These are phyloP conservation scores for Podospora fimiseda DNA, from an alignment of 495 filamentous ascomycete genomes.

Conservation along the genomic window DNA sequence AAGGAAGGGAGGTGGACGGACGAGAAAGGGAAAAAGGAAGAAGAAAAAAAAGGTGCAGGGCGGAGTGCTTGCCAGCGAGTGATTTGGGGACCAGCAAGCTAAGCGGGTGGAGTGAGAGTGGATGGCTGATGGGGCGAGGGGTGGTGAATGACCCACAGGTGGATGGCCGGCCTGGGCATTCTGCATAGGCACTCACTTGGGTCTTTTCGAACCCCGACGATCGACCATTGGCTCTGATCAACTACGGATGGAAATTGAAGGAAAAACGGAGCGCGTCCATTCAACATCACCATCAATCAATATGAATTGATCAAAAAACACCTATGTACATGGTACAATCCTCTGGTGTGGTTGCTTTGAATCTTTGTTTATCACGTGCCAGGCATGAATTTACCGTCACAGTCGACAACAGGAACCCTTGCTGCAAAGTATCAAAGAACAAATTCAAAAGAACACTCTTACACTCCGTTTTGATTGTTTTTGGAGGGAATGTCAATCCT, in stretches of 20 bases:
- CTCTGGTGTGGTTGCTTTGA: no score
- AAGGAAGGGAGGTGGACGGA: slow-evolving; percentile 17
- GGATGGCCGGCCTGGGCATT: slow-evolving; percentile 6
- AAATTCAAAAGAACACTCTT: no score
- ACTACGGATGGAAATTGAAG: no score
- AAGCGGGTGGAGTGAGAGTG: slow-evolving; percentile 8
- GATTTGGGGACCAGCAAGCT: slow-evolving; percentile 8
- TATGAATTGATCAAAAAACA: no score
- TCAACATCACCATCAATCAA: no score
- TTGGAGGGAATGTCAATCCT: not conserved
- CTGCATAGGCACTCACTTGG: not conserved
- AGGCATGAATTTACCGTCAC: no score
- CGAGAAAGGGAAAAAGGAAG: slow-evolving; percentile 19
- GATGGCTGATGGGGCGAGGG: slow-evolving; percentile 17
- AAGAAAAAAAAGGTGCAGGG: slow-evolving; percentile 20
- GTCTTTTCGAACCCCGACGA: not conserved
- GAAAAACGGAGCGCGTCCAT: no score
- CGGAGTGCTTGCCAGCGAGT: slow-evolving; percentile 14
- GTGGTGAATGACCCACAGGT: not conserved
- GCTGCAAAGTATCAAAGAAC: no score
- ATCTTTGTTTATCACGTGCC: no score
- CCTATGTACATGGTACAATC: no score
- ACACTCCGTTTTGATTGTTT: no score
- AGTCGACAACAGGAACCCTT: no score
- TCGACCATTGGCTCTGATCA: not conserved